phyloP scores from a whole-genome alignment of 2,329 filamentous ascomycete genomes.

The Colletotrichum chrysophilum region DNA sequence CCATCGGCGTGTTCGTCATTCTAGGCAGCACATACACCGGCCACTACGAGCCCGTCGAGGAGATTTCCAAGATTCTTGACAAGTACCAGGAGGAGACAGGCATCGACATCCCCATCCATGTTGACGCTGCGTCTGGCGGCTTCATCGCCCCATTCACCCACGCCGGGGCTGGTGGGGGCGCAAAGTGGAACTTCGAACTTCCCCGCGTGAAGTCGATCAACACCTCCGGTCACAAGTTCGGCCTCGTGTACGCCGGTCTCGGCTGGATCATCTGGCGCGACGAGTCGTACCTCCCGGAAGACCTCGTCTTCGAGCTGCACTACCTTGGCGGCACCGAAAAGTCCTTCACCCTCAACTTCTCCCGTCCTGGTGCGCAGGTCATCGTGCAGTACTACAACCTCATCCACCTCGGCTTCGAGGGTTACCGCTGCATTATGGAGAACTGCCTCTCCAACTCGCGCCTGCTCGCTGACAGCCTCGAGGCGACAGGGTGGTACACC shows the following conservation, averaged over 20 bases:
- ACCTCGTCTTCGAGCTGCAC: slow-evolving; percentile 72
- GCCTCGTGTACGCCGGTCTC: slow-evolving; percentile 69
- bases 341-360: slow-evolving; percentile 75
- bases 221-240: slow-evolving; percentile 64
- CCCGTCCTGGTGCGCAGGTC: slow-evolving; percentile 71
- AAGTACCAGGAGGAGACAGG: slow-evolving; percentile 66
- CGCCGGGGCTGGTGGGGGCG: slow-evolving; percentile 53
- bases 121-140: slow-evolving; percentile 65
- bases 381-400: slow-evolving; percentile 78
- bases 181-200: slow-evolving; percentile 68
- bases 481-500: slow-evolving; percentile 70
- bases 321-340: slow-evolving; percentile 76
- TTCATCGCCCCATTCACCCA: slow-evolving; percentile 68
- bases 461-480: slow-evolving; percentile 65
- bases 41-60: slow-evolving; percentile 75
- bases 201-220: slow-evolving; percentile 72
- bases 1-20: slow-evolving; percentile 78
- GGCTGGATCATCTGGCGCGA: slow-evolving; percentile 77
- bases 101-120: slow-evolving; percentile 70
- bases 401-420: slow-evolving; percentile 71
- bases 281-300: slow-evolving; percentile 66
- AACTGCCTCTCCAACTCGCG: slow-evolving; percentile 70
- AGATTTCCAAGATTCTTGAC: slow-evolving; percentile 69
- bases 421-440: slow-evolving; percentile 70
- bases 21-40: slow-evolving; percentile 76